Percentiles rank a stretch among this genome's conserved stretches.
Conservation (phyloP, 2,329 filamentous ascomycete genomes). For the Fusarium euwallaceae region DNA sequence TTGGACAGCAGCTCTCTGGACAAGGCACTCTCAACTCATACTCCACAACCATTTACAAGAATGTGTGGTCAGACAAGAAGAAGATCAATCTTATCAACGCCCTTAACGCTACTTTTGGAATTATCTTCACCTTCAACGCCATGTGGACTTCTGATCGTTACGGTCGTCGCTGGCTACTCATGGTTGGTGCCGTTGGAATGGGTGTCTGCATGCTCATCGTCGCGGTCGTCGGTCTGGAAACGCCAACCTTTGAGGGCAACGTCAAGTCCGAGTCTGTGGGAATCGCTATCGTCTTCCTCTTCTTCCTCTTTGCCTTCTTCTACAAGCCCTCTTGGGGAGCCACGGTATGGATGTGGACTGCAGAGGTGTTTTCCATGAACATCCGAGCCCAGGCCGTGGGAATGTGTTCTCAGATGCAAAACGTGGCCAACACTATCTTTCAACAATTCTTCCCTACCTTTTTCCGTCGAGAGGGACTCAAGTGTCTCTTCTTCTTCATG, state of each 20-base stretch:
- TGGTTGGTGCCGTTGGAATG: constrained; percentile 77
- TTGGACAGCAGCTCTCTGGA: constrained; percentile 77
- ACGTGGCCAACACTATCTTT: constrained; percentile 74
- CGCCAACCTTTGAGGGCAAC: constrained; percentile 61
- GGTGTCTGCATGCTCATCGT: constrained; percentile 76
- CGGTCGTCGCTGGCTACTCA: constrained; percentile 76
- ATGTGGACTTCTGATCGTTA: constrained; percentile 79
- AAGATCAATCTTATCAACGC: constrained; percentile 80
- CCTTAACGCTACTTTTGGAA: constrained; percentile 77
- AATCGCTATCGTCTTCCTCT: constrained; percentile 74
- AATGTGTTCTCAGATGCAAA: constrained; percentile 56
- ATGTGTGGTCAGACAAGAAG: constrained; percentile 69
- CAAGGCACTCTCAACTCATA: constrained; percentile 80
- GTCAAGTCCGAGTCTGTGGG: constrained; percentile 69
- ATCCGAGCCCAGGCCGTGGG: constrained; percentile 77
- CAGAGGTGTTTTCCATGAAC: constrained; percentile 69
- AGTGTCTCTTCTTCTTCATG: constrained; percentile 46
- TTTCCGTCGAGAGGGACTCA: constrained; percentile 64
- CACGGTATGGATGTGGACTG: constrained; percentile 77
- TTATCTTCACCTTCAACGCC: constrained; percentile 79
- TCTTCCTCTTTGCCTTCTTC: constrained; percentile 74
- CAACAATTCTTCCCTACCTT: constrained; percentile 78
- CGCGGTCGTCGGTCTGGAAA: constrained; percentile 55
- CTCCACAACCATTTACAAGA: constrained; percentile 78
- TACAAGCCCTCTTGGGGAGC: constrained; percentile 79